These are phyloP conservation scores for Syzygium oleosum DNA, from an alignment of 345 rosid genomes.

Conservation along the genomic window DNA sequence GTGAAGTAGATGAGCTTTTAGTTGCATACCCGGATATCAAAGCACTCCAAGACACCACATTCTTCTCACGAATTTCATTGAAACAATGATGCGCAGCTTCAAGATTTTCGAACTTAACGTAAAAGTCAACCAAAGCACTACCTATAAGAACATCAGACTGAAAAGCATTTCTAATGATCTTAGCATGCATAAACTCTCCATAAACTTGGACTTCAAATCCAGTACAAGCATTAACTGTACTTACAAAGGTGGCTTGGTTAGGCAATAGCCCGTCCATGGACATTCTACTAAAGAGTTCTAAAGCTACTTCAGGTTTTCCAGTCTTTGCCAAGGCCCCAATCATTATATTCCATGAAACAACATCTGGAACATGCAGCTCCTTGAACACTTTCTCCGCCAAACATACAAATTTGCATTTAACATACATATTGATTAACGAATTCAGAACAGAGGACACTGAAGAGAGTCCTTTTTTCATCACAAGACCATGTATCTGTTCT, in stretches of 20 bases:
- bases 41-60: conserved; percentile 75
- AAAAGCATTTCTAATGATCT: conserved; percentile 28
- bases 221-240: conserved; percentile 41
- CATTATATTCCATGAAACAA: conserved; percentile 71
- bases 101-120: conserved; percentile 48
- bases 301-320: conserved; percentile 34
- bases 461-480: conserved; percentile 39
- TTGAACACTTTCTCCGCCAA: conserved; percentile 44
- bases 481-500: conserved; percentile 54
- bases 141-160: conserved; percentile 48
- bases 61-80: conserved; percentile 42
- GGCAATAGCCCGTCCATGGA: conserved; percentile 23
- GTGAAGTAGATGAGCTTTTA: conserved; percentile 18
- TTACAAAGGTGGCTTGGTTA: conserved; percentile 43
- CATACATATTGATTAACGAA: conserved; percentile 54
- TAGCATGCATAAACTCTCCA: conserved; percentile 58
- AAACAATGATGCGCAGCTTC: conserved; percentile 54
- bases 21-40: conserved; percentile 60
- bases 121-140: conserved; percentile 67
- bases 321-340: conserved; percentile 44
- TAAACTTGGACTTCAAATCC: conserved; percentile 15
- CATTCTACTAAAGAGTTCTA: conserved; percentile 40
- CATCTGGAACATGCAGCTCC: conserved; percentile 27
- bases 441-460: conserved; percentile 33
- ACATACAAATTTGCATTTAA: conserved; percentile 27